Evolutionary conservation across 495 filamentous ascomycete genomes (phyloP), one percentile per base, ranked within the genome.

Genomic region (Penicillium cinerascens): DNA sequence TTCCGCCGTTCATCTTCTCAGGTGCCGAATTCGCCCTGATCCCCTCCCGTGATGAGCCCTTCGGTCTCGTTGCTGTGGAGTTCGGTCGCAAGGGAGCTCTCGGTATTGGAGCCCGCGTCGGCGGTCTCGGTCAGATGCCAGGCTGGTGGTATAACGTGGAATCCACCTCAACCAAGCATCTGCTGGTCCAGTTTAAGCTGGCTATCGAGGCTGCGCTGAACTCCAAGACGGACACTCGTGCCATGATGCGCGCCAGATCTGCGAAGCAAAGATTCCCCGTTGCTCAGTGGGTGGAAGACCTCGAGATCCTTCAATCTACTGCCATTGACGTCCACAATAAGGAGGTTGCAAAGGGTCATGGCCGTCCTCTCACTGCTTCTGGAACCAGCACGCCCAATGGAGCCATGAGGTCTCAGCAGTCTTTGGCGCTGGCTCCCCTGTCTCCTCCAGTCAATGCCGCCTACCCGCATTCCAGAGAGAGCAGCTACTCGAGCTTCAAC

Each of bases 1-100:
- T 91, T 2, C 87, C 86, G 6, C 84, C 87, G 0, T 90, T 80
- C 64, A 87, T 91, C 58, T 90, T 89, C 71, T 86, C 81, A 53
- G 87, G 87, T 41, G 86, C 87, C 15, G 87, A 91, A 49, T 90
- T 91, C 54, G 87, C 87, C 21, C 73, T 91, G 17, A 91, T 91
- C 50, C 87, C 87, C 4, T 88, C 85, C 27, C 82, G 87, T 59
- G 87, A 91, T 53, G 87, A 91, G 68, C 87, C 87, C 0, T 91
- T 91, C 57, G 87, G 87, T 18, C 68, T 91, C 27, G 87, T 90
- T 10, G 87, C 87, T 17, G 87, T 91, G 42, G 87, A 91, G 59
- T 91, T 89, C 54, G 87, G 87, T 36, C 77, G 87, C 27, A 89
- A 89, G 67, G 87, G 87, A 41, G 87, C 87, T 2, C 71, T 91